A percentile compares a stretch with the other conserved stretches of the same genome.
Conservation (phyloP, 192 early-diverging fungal species). For the Umbelopsis isabellina region DNA sequence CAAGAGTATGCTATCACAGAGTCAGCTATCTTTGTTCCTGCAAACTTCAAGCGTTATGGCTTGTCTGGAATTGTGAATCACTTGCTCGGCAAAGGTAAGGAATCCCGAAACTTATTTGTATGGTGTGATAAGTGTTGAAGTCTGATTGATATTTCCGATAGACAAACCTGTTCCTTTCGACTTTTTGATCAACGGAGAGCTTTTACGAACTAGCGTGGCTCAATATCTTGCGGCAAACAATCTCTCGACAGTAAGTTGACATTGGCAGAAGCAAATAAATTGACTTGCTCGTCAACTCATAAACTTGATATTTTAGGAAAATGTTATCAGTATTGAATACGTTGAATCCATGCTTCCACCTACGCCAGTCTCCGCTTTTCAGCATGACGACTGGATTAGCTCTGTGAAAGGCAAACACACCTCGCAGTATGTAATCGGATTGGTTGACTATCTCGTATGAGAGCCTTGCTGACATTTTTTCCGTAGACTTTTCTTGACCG, state of each 20-base stretch:
- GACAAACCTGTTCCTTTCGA: conserved; percentile 86
- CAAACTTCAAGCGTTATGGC: conserved; percentile 82
- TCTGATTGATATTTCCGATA: conserved; percentile 32
- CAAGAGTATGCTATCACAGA: conserved; percentile 77
- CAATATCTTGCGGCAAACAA: conserved; percentile 70
- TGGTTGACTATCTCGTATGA: background rate
- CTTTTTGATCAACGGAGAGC: conserved; percentile 91
- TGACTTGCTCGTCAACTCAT: background rate
- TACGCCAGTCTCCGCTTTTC: conserved; percentile 70
- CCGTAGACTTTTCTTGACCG: conserved; percentile 65
- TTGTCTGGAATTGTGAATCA: conserved; percentile 96
- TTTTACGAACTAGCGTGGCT: conserved; percentile 77
- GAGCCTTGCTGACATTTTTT: background rate
- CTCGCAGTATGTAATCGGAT: background rate
- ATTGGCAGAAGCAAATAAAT: no score
- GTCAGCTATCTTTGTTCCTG: conserved; percentile 85
- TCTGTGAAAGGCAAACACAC: conserved; percentile 57
- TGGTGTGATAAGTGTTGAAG: background rate
- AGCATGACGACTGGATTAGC: conserved; percentile 97
- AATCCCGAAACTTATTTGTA: background rate
- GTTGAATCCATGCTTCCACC: conserved; percentile 93
- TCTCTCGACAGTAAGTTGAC: conserved; percentile 61
- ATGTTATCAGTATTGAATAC: conserved; percentile 87
- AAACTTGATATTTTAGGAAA: conserved; percentile 57
- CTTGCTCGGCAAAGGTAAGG: conserved; percentile 58